Conservation (phyloP, 768 basidiomycete species). For the Xerocomellus intermedius region DNA sequence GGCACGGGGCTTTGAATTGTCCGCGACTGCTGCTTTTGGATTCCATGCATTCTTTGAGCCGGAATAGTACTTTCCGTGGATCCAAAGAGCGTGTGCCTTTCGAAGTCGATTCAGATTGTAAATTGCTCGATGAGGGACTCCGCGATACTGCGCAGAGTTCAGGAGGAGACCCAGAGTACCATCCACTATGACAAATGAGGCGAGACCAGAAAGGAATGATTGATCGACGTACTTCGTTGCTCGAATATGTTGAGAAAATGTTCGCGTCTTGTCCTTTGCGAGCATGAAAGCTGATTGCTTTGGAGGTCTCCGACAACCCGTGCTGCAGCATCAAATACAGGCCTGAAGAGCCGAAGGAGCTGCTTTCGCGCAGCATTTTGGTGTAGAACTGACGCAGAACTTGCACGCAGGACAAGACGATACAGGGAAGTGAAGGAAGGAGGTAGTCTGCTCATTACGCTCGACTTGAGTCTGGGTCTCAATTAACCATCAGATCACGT, state of each 20-base stretch:
- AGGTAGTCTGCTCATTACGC: slow-evolving; percentile 25
- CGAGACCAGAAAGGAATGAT: not conserved
- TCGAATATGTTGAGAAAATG: slow-evolving; percentile 56
- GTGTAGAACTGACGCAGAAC: slow-evolving; percentile 58
- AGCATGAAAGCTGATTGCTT: slow-evolving; percentile 19
- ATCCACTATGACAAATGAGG: slow-evolving; percentile 52
- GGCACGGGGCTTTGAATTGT: slow-evolving; percentile 19
- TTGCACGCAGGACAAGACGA: slow-evolving; percentile 55
- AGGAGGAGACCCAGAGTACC: slow-evolving; percentile 60
- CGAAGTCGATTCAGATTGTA: slow-evolving; percentile 47
- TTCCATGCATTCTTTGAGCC: slow-evolving; percentile 37
- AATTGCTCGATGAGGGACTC: slow-evolving; percentile 57
- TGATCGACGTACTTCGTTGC: slow-evolving; percentile 42
- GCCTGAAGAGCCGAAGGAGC: slow-evolving; percentile 51
- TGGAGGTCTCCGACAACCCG: slow-evolving; percentile 42
- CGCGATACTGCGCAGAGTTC: slow-evolving; percentile 60
- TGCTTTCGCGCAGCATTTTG: slow-evolving; percentile 42
- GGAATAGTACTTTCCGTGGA: slow-evolving; percentile 19
- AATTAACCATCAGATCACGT: slow-evolving; percentile 11
- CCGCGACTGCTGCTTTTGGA: slow-evolving; percentile 31
- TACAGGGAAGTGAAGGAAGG: slow-evolving; percentile 54
- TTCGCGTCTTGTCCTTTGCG: slow-evolving; percentile 33
- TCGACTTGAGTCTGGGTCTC: not conserved
- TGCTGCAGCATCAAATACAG: slow-evolving; percentile 53
- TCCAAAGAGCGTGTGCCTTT: slow-evolving; percentile 26